These are phyloP conservation scores for Prunus davidiana DNA, from an alignment of 306 rosid genomes.

Conservation along the genomic window DNA sequence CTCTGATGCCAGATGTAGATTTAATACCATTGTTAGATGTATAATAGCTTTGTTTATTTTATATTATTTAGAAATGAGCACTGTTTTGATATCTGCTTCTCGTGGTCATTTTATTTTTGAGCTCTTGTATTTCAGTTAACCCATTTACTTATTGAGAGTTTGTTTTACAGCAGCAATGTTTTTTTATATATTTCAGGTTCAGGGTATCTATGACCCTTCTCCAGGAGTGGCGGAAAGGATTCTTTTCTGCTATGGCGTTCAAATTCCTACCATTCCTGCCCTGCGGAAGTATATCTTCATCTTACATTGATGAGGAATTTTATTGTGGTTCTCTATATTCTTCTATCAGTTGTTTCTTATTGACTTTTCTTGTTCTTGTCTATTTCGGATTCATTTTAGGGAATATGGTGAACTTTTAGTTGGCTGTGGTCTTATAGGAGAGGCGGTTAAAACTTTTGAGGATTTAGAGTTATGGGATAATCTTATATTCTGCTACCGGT, in stretches of 20 bases:
- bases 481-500: conserved; percentile 84
- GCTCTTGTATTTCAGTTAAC: background rate
- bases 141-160: background rate
- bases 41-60: background rate
- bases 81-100: conserved; percentile 12
- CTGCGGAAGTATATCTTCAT: conserved; percentile 64
- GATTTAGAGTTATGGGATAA: conserved; percentile 98
- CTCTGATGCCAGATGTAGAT: background rate
- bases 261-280: conserved; percentile 73
- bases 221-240: conserved; percentile 64
- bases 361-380: background rate
- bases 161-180: background rate
- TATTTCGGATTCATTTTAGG: conserved; percentile 38
- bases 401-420: conserved; percentile 89
- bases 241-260: conserved; percentile 58
- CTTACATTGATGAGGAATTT: conserved; percentile 10
- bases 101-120: background rate
- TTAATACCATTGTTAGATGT: background rate
- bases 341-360: background rate
- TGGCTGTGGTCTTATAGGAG: conserved; percentile 89
- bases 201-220: conserved; percentile 54
- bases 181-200: conserved; percentile 49
- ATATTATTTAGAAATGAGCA: background rate
- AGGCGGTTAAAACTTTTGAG: conserved; percentile 81
- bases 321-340: background rate